These are phyloP conservation scores for Toxicodendron radicans DNA, from an alignment of 345 rosid genomes.

Conservation along the genomic window DNA sequence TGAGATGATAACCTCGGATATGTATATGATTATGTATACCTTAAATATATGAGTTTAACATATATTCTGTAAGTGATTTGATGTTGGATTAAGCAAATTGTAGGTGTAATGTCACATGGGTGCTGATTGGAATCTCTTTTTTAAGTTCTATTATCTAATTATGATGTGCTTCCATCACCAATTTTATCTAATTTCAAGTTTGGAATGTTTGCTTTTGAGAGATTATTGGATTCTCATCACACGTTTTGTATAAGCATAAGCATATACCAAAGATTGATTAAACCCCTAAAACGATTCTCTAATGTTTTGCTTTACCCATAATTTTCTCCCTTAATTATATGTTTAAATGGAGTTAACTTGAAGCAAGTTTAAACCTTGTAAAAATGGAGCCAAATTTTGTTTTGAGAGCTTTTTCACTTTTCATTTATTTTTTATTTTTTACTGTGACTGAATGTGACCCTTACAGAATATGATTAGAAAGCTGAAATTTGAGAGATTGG, in stretches of 20 bases:
- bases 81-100: background rate
- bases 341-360: slow-evolving; percentile 3
- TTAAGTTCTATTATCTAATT: background rate
- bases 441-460: background rate
- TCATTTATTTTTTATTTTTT: too few relatives aligned
- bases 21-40: too few relatives aligned
- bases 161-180: background rate
- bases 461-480: background rate
- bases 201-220: background rate
- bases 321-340: background rate
- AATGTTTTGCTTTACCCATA: slow-evolving; percentile 1
- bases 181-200: too few relatives aligned
- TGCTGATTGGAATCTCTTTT: slow-evolving; percentile 1
- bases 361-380: background rate
- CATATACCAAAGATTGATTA: background rate
- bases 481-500: background rate
- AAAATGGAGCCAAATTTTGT: background rate
- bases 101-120: slow-evolving; percentile 7
- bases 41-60: too few relatives aligned
- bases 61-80: background rate
- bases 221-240: background rate
- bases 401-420: background rate
- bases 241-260: background rate
- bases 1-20: too few relatives aligned
- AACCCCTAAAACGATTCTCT: background rate